Conservation (phyloP, 2,329 filamentous ascomycete species). For the Sarocladium kiliense region DNA sequence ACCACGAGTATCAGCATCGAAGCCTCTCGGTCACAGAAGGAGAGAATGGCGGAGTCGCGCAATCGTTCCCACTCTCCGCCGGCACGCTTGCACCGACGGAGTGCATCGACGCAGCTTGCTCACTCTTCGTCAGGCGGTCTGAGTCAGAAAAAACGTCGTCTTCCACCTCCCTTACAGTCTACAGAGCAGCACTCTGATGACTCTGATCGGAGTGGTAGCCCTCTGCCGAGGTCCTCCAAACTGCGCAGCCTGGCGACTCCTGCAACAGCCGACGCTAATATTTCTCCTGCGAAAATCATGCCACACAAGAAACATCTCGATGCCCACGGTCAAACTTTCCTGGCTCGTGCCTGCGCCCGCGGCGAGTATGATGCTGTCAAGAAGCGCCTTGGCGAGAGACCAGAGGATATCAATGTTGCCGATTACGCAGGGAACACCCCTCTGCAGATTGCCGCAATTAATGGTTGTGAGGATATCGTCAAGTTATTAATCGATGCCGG, state of each 20-base stretch:
- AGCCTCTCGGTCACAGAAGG: slow-evolving; percentile 23
- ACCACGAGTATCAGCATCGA: slow-evolving; percentile 40
- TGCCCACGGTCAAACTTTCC: slow-evolving; percentile 82
- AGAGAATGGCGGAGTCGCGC: slow-evolving; percentile 27
- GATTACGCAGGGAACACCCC: slow-evolving; percentile 97
- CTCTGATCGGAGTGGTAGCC: slow-evolving; percentile 56
- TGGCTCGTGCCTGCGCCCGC: slow-evolving; percentile 85
- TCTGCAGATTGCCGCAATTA: slow-evolving; percentile 84
- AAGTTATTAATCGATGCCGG: slow-evolving; percentile 79
- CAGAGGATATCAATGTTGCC: slow-evolving; percentile 80
- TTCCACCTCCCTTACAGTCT: slow-evolving; percentile 56
- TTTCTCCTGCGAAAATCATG: slow-evolving; percentile 62
- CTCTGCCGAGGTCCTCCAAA: slow-evolving; percentile 54
- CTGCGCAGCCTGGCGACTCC: slow-evolving; percentile 51
- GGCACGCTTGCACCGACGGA: slow-evolving; percentile 54
- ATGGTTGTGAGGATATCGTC: slow-evolving; percentile 83
- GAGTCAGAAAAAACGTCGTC: slow-evolving; percentile 54
- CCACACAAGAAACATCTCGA: slow-evolving; percentile 84
- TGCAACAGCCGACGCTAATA: slow-evolving; percentile 51
- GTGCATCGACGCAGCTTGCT: slow-evolving; percentile 58
- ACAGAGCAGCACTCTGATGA: slow-evolving; percentile 65
- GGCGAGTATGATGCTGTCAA: slow-evolving; percentile 78
- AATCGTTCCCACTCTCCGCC: slow-evolving; percentile 56
- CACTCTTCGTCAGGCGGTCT: slow-evolving; percentile 50
- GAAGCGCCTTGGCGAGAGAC: slow-evolving; percentile 68